Percentiles rank a stretch among this genome's conserved stretches.
phyloP scores from a whole-genome alignment of 352 stramenopile genomes.

The Phytopythium chamaehyphon region DNA sequence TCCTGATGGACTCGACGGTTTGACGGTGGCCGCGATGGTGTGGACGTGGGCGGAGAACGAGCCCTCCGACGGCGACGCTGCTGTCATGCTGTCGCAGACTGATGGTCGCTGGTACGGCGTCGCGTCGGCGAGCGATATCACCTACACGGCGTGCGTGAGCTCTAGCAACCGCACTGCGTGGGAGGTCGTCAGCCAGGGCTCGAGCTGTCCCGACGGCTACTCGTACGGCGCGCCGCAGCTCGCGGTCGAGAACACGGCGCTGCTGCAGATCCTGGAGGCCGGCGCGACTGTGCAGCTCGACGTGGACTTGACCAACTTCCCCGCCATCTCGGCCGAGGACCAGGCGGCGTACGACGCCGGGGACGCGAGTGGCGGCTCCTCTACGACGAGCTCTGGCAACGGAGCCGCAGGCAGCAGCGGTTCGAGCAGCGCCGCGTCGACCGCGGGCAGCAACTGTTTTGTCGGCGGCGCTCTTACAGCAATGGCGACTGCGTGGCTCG shows the following conservation, averaged over 20 bases:
- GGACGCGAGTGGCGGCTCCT: constrained; percentile 14
- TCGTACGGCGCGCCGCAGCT: constrained; percentile 25
- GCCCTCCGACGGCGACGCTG: constrained; percentile 26
- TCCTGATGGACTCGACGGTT: constrained; percentile 50
- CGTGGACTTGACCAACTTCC: constrained; percentile 43
- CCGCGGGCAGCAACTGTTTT: background rate
- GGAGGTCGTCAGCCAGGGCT: constrained; percentile 42
- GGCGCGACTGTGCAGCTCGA: constrained; percentile 36
- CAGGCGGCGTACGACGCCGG: constrained; percentile 35
- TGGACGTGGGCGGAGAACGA: constrained; percentile 63
- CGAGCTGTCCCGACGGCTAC: constrained; percentile 37
- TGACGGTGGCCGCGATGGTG: constrained; percentile 43
- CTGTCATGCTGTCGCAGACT: constrained; percentile 36
- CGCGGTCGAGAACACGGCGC: constrained; percentile 46
- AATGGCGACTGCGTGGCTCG: background rate
- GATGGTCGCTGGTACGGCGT: constrained; percentile 60
- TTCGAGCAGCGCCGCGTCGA: background rate
- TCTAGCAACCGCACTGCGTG: constrained; percentile 36
- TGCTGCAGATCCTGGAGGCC: constrained; percentile 26
- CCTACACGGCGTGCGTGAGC: constrained; percentile 53
- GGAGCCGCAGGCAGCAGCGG: constrained; percentile 4
- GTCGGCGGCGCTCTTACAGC: background rate
- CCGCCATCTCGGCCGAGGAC: constrained; percentile 37
- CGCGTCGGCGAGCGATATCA: constrained; percentile 29
- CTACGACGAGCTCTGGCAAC: constrained; percentile 10